phyloP scores from a whole-genome alignment of 345 rosid species.

The Brassica carinata region DNA sequence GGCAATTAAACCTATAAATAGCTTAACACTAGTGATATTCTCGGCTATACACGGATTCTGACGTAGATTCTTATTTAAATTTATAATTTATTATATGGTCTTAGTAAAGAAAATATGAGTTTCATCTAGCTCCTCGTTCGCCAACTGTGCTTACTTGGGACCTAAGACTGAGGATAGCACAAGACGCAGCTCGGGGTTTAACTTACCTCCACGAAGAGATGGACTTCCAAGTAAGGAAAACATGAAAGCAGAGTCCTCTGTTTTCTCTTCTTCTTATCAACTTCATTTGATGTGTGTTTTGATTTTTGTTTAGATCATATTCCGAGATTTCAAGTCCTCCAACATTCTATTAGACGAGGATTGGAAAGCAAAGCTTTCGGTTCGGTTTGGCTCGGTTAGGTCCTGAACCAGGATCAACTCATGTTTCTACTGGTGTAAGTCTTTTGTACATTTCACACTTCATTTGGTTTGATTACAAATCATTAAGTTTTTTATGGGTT shows the following conservation, averaged over 20 bases:
- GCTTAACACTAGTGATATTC: too few species aligned
- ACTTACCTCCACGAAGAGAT: conserved; percentile 84
- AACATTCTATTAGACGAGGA: conserved; percentile 83
- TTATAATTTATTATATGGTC: too few species aligned
- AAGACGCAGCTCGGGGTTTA: conserved; percentile 90
- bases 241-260: background rate
- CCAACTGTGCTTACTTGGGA: conserved; percentile 69
- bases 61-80: too few species aligned
- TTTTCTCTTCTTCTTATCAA: background rate
- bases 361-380: conserved; percentile 93
- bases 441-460: conserved; percentile 5
- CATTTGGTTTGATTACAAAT: conserved; percentile 21
- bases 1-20: background rate
- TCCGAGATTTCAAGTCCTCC: conserved; percentile 90
- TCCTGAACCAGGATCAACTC: conserved; percentile 81
- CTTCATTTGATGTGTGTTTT: too few species aligned
- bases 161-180: conserved; percentile 80
- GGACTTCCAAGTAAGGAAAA: conserved; percentile 72
- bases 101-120: too few species aligned
- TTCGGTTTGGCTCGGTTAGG: conserved; percentile 96
- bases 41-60: too few species aligned
- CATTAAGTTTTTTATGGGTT: conserved; percentile 38
- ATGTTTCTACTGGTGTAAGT: conserved; percentile 88
- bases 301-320: conserved; percentile 55
- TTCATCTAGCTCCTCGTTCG: conserved; percentile 58